Percentiles rank a stretch among this genome's conserved stretches.
Evolutionary conservation across 306 rosid species (phyloP).

Genomic region (Cyclanthera cordifolia): DNA sequence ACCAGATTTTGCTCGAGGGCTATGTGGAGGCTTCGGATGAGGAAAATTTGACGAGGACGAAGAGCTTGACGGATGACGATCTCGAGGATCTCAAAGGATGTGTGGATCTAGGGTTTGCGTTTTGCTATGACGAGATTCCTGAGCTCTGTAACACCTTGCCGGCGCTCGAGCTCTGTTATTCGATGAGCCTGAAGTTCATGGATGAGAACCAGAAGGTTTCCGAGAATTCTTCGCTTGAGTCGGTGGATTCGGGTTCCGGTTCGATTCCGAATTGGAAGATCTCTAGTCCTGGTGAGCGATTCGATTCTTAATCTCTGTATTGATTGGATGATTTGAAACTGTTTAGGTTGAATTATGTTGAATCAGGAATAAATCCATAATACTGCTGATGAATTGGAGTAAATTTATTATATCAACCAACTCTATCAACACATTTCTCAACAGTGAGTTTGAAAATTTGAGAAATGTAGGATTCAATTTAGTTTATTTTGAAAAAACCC

Average conservation of each 20-base stretch:
- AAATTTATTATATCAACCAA: too few relatives aligned
- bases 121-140: conserved; percentile 51
- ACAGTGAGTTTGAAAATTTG: too few relatives aligned
- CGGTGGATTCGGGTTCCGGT: conserved; percentile 24
- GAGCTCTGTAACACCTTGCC: conserved; percentile 50
- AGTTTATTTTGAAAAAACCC: too few relatives aligned
- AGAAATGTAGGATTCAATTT: too few relatives aligned
- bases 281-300: conserved; percentile 64
- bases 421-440: too few relatives aligned
- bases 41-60: conserved; percentile 46
- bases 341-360: too few relatives aligned
- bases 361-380: too few relatives aligned
- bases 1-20: conserved; percentile 54
- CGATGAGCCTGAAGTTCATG: conserved; percentile 61
- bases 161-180: conserved; percentile 71
- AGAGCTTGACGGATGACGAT: conserved; percentile 74
- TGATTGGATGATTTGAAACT: neutral
- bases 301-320: neutral
- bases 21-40: conserved; percentile 41
- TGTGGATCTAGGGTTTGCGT: conserved; percentile 79
- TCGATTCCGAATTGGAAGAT: conserved; percentile 70
- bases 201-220: conserved; percentile 38
- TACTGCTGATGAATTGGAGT: too few relatives aligned
- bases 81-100: conserved; percentile 78
- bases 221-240: conserved; percentile 17